phyloP scores from a whole-genome alignment of 202 grass and related monocot species.

The Carex sylvatica region DNA sequence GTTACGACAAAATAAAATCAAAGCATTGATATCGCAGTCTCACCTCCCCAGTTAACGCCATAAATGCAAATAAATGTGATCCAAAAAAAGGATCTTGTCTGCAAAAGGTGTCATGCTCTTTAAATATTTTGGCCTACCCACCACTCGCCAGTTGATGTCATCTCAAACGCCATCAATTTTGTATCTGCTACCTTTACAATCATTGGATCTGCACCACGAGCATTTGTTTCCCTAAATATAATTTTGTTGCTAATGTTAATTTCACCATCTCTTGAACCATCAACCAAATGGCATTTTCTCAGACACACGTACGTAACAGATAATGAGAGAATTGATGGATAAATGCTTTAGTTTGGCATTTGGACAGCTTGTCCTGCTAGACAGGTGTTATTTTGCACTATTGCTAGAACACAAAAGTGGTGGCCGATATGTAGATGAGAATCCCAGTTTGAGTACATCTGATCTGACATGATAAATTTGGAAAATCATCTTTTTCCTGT shows the following conservation, averaged over 20 bases:
- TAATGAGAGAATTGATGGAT: not conserved
- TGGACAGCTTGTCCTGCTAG: not conserved
- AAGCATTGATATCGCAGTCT: not conserved
- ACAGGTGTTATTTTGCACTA: not conserved
- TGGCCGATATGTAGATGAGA: not conserved
- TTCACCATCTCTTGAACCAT: not conserved
- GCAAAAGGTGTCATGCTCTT: not conserved
- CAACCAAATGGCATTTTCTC: constrained; percentile 16
- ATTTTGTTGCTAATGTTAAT: not conserved
- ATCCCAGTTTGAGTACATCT: constrained; percentile 5
- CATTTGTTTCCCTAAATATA: not conserved
- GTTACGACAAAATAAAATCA: constrained; percentile 6
- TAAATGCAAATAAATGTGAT: not conserved
- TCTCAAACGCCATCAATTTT: constrained; percentile 29
- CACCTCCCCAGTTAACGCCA: not conserved
- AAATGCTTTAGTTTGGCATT: not conserved
- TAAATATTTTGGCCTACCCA: constrained; percentile 7
- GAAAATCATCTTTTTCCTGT: not conserved
- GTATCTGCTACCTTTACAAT: not conserved
- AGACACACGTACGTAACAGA: not conserved
- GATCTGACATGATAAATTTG: not conserved
- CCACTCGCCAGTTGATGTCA: constrained; percentile 5
- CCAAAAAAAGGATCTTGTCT: not conserved
- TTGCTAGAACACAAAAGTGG: not conserved
- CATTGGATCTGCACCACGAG: constrained; percentile 3